Percentiles rank a stretch among this genome's conserved stretches.
Evolutionary conservation across 2,329 filamentous ascomycete genomes (phyloP).

Genomic region (Fusarium anthophilum): DNA sequence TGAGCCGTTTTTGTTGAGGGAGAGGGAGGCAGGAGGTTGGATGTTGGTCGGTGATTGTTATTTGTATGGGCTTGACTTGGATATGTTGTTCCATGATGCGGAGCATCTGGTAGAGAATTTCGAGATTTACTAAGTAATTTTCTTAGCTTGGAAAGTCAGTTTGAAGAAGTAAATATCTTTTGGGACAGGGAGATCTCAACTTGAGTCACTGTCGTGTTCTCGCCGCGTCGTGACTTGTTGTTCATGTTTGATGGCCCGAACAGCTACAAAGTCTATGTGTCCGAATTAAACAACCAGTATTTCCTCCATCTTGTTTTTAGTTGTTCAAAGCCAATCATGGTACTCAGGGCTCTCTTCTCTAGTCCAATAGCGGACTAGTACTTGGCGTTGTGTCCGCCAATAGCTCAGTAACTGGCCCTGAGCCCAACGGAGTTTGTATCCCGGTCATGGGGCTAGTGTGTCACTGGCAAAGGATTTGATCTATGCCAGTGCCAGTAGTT

Average conservation of each 20-base stretch:
- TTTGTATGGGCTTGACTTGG: constrained; percentile 3
- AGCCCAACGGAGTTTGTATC: fast-evolving
- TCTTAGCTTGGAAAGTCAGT: fast-evolving
- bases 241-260: not conserved
- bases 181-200: fast-evolving
- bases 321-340: fast-evolving
- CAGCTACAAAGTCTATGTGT: fast-evolving
- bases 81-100: not conserved
- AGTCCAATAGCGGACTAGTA: fast-evolving
- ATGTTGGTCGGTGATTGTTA: constrained; percentile 11
- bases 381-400: not conserved
- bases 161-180: fast-evolving
- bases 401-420: too few relatives aligned
- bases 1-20: not conserved
- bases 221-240: not conserved
- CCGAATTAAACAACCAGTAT: fast-evolving
- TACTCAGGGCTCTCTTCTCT: fast-evolving
- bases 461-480: not conserved
- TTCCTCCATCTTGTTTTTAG: fast-evolving
- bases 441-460: too few relatives aligned
- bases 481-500: not conserved
- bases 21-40: not conserved
- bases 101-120: constrained; percentile 9
- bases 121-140: not conserved
- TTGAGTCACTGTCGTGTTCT: too few relatives aligned